Evolutionary conservation across 2,329 filamentous ascomycete species (phyloP).

Genomic region (Fusarium bulbicola): DNA sequence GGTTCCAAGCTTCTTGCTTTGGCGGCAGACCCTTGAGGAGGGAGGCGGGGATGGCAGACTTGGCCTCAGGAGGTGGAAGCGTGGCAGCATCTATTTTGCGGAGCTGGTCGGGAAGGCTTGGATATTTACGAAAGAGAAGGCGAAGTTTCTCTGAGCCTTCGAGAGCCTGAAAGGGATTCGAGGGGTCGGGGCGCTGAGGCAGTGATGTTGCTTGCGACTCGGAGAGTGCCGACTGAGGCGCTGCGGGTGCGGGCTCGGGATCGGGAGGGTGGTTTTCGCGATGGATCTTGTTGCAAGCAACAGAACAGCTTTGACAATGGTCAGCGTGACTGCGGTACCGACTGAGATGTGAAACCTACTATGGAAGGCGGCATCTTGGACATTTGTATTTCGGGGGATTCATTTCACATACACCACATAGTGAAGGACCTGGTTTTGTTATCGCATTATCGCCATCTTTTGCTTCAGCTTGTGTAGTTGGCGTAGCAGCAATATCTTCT

Average conservation of each 20-base stretch:
- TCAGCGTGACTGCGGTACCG: background rate
- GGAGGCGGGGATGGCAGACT: conserved; percentile 45
- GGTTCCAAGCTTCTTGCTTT: conserved; percentile 62
- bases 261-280: conserved; percentile 59
- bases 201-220: conserved; percentile 5
- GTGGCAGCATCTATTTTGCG: conserved; percentile 60
- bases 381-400: conserved; percentile 70
- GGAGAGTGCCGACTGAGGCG: conserved; percentile 32
- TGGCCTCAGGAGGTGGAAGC: conserved; percentile 53
- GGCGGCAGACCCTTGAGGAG: conserved; percentile 46
- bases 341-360: conserved; percentile 55
- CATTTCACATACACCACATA: conserved; percentile 63
- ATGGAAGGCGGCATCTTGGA: conserved; percentile 64
- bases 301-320: conserved; percentile 61
- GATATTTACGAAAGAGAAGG: conserved; percentile 63
- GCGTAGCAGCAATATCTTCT: background rate
- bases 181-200: conserved; percentile 30
- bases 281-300: conserved; percentile 64
- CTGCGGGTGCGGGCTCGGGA: conserved; percentile 26
- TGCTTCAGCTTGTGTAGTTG: background rate
- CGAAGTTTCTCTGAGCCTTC: conserved; percentile 60
- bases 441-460: background rate
- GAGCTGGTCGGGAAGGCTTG: conserved; percentile 57
- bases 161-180: conserved; percentile 61
- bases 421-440: conserved; percentile 22